phyloP scores from a whole-genome alignment of 2,329 filamentous ascomycete species.

The Diaporthe batatas region DNA sequence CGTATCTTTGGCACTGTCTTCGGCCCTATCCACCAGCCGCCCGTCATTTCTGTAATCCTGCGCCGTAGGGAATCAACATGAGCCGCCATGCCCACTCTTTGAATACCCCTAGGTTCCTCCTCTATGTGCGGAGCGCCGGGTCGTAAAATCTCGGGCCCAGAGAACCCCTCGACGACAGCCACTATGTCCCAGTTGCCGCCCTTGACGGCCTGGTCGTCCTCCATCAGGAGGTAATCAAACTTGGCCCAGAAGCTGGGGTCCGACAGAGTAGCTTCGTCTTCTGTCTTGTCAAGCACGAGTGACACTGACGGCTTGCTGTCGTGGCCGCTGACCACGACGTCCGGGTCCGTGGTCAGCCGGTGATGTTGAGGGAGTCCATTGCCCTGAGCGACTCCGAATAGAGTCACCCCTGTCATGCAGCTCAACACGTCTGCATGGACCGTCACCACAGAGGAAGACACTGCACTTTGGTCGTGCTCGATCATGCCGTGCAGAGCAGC shows the following conservation, averaged over 20 bases:
- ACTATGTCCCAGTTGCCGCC: constrained; percentile 69
- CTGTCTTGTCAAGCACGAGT: constrained; percentile 72
- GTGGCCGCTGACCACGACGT: constrained; percentile 19
- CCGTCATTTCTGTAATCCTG: constrained; percentile 60
- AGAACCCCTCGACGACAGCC: constrained; percentile 69
- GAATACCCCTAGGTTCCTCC: constrained; percentile 43
- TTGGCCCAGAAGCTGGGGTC: constrained; percentile 70
- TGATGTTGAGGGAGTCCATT: constrained; percentile 51
- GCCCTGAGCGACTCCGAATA: constrained; percentile 66
- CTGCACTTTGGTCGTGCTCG: constrained; percentile 47
- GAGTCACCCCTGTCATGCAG: constrained; percentile 79
- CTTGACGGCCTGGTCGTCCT: constrained; percentile 62
- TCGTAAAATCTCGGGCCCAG: constrained; percentile 69
- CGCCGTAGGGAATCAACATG: constrained; percentile 56
- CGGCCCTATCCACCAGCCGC: constrained; percentile 76
- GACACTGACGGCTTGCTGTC: constrained; percentile 34
- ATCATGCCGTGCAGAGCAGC: constrained; percentile 61
- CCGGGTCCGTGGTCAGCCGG: constrained; percentile 47
- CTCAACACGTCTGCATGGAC: constrained; percentile 76
- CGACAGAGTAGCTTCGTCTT: constrained; percentile 60
- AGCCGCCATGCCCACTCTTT: constrained; percentile 61
- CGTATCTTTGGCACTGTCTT: constrained; percentile 69
- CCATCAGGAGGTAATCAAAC: constrained; percentile 74
- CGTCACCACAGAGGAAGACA: constrained; percentile 52
- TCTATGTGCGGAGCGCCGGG: constrained; percentile 56